Evolutionary conservation across 2,329 filamentous ascomycete species (phyloP), one percentile per base, ranked within the genome.

Genomic region (Pseudocercospora pini-densiflorae): DNA sequence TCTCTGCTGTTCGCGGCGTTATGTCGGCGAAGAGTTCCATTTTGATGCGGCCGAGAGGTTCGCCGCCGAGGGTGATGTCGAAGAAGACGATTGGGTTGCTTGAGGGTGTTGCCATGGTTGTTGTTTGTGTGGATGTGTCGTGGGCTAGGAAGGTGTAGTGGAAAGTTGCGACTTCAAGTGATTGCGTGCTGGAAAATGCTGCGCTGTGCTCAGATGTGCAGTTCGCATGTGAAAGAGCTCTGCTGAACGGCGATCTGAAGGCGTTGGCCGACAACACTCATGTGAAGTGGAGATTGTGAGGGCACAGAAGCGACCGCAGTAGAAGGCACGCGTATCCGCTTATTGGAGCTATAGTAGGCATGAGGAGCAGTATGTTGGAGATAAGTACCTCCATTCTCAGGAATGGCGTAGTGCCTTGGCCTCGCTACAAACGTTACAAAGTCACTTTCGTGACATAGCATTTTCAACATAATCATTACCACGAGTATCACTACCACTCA

Each of bases 11-110:
- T 75, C 90, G 90, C 1, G 77, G 76, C 0, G 93, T 91, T 23
- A 91, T 85, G 80, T 97, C 87, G 68, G 90, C 89, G 84, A 95
- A 97, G 68, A 99, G 88, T 81, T 97, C 92, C 79, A 97, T 93
- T 71, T 92, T 94, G 76, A 97, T 89, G 65, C 93, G 90, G 69
- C 94, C 94, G 16, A 97, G 87, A 2, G 92, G 90, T 76, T 96
- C 92, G 68, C 93, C 93, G 83, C 92, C 92, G 64, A 95, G 84
- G 3, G 91, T 91, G 67, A 93, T 87, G 79, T 93, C 91, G 79
- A 93, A 92, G 82, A 93, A 92, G 72, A 90, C 88, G 74, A 85
- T 77, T 68, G 83, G 82, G 70, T 86, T 84, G 61, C 74, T 57
- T 16, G 33, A 36, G 29, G 69, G 51, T 21, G 64, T 43, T n/a